These are phyloP conservation scores for Pseudonectria buxi DNA, from an alignment of 2,329 filamentous ascomycete genomes.

Conservation along the genomic window DNA sequence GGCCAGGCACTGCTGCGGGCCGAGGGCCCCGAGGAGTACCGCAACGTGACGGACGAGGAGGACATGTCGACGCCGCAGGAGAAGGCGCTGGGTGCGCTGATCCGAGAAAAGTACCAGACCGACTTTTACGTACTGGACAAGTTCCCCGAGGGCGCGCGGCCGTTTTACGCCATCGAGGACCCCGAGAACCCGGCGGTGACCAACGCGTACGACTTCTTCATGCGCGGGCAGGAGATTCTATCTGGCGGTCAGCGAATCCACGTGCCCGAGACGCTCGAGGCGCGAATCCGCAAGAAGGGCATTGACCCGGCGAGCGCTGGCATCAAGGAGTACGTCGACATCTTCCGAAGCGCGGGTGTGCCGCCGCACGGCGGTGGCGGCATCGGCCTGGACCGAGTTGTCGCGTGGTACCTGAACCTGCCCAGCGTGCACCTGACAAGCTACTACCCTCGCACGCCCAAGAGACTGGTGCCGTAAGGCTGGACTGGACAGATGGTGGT, in stretches of 20 bases:
- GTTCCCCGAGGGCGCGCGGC: conserved; percentile 81
- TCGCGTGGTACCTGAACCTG: conserved; percentile 57
- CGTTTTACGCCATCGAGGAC: conserved; percentile 84
- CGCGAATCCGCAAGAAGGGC: conserved; percentile 70
- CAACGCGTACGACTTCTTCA: conserved; percentile 75
- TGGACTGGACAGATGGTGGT: too few species aligned
- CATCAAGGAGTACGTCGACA: conserved; percentile 87
- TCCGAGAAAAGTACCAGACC: conserved; percentile 82
- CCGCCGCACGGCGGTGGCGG: conserved; percentile 89
- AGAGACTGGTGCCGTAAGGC: conserved; percentile 47
- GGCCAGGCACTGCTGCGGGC: conserved; percentile 70
- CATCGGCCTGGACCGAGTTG: conserved; percentile 82
- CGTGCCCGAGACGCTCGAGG: conserved; percentile 66
- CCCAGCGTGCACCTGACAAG: conserved; percentile 52
- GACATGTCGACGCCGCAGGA: conserved; percentile 77
- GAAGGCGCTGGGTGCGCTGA: conserved; percentile 79
- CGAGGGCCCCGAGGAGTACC: conserved; percentile 60
- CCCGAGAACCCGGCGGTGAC: conserved; percentile 58
- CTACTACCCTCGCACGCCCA: conserved; percentile 55
- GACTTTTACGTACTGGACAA: conserved; percentile 98
- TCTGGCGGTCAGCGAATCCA: conserved; percentile 91
- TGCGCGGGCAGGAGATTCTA: conserved; percentile 87
- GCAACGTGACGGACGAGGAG: conserved; percentile 66
- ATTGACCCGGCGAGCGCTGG: conserved; percentile 66
- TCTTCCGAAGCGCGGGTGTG: conserved; percentile 72